A percentile compares a stretch with the other conserved stretches of the same genome.
These are phyloP conservation scores for Pythium apleroticum DNA, from an alignment of 352 stramenopile genomes.

Conservation along the genomic window DNA sequence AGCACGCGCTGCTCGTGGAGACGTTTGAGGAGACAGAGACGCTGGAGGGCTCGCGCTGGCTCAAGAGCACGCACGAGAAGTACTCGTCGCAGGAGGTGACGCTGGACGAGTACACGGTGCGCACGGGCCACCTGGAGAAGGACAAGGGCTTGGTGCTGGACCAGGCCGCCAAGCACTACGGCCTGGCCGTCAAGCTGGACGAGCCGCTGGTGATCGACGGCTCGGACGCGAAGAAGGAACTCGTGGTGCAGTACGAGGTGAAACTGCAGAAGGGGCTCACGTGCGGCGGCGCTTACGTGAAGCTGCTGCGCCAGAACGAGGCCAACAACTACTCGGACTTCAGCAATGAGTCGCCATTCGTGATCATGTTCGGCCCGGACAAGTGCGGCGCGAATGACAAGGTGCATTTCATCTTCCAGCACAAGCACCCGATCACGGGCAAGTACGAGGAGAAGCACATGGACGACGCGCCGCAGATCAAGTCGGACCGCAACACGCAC, in stretches of 20 bases:
- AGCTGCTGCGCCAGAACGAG: conserved; percentile 83
- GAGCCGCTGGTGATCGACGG: conserved; percentile 66
- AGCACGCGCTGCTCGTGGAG: conserved; percentile 70
- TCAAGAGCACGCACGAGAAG: conserved; percentile 84
- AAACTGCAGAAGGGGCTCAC: conserved; percentile 90
- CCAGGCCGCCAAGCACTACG: conserved; percentile 74
- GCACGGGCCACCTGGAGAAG: conserved; percentile 48
- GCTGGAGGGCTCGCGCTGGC: conserved; percentile 71
- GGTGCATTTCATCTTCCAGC: conserved; percentile 94
- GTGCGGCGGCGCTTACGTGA: conserved; percentile 94
- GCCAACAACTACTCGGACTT: conserved; percentile 60
- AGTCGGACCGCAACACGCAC: conserved; percentile 86
- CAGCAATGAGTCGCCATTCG: conserved; percentile 87
- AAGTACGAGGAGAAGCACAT: conserved; percentile 95
- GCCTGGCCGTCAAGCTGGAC: conserved; percentile 70
- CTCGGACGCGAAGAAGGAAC: conserved; percentile 67
- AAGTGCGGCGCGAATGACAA: conserved; percentile 94
- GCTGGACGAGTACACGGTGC: conserved; percentile 63
- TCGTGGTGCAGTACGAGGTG: conserved; percentile 95
- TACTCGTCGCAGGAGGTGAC: conserved; percentile 72
- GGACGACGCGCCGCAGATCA: conserved; percentile 67
- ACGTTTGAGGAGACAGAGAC: conserved; percentile 66
- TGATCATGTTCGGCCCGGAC: conserved; percentile 96
- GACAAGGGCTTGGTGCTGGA: conserved; percentile 78
- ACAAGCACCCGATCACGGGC: conserved; percentile 91